Percentiles rank a stretch among this genome's conserved stretches.
Evolutionary conservation across 768 basidiomycete genomes (phyloP).

Genomic region (Royoungia palumana): DNA sequence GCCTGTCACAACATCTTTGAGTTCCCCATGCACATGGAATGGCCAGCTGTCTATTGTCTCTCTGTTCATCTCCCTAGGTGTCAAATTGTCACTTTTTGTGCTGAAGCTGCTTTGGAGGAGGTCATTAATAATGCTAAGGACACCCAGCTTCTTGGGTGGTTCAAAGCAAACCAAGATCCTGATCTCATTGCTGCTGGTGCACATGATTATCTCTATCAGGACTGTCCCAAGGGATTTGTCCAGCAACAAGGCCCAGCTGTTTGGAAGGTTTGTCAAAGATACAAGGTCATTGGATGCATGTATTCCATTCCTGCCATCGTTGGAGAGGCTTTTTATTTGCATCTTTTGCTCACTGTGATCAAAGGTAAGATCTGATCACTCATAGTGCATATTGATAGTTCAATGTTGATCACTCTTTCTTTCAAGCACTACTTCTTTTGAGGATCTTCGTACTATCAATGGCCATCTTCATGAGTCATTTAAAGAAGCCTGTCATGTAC

Average conservation of each 20-base stretch:
- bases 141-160: conserved; percentile 32
- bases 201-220: conserved; percentile 28
- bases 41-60: conserved; percentile 5
- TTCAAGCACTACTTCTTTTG: conserved; percentile 25
- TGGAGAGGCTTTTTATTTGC: conserved; percentile 41
- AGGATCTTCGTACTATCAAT: conserved; percentile 26
- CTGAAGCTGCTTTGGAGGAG: conserved; percentile 19
- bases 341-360: conserved; percentile 37
- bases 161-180: conserved; percentile 27
- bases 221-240: conserved; percentile 32
- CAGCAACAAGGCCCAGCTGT: conserved; percentile 14
- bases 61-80: neutral
- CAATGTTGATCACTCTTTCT: too few relatives aligned
- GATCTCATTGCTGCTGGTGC: conserved; percentile 4
- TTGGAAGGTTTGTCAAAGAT: conserved; percentile 30
- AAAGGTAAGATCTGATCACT: conserved; percentile 10
- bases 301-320: conserved; percentile 14
- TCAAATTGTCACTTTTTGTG: conserved; percentile 24
- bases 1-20: conserved; percentile 3
- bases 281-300: conserved; percentile 16
- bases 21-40: conserved; percentile 5
- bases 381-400: neutral
- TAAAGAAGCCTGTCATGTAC: conserved; percentile 35
- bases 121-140: conserved; percentile 12
- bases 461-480: conserved; percentile 29